Base-by-base conservation (phyloP, 2,329 filamentous ascomycete genomes). In the Rugonectria rugulosa region DNA sequence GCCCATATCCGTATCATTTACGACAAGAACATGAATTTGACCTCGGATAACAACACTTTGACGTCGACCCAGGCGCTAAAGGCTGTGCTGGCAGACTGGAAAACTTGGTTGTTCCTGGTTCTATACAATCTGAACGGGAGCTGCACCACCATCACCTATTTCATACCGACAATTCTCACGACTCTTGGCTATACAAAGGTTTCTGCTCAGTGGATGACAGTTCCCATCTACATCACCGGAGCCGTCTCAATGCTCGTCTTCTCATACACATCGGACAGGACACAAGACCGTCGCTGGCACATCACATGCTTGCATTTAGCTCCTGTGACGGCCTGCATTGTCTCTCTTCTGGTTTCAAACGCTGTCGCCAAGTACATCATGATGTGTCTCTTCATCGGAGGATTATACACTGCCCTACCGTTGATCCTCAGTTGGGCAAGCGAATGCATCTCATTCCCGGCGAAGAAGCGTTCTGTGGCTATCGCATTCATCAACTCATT, bases 121-220 rank as follows among this genome's bases (percentile, higher is more conserved):
- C 75, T 80, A 8, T 82, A 80, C 63, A 80, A 80, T 72, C 73
- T 78, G 12, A 56, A 65, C 47, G 53, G 62, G 8, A 79, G 79
- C 8, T 77, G 74, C 9, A 77, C 73, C 3, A 79, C 77, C 1
- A 73, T 81, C n/a, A 78, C 75, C 6, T 82, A 81, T 69, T 69
- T 69, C 54, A 60, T 68, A 9, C 67, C 67, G 19, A 66, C 65
- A 6, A 68, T 69, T n/a, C 42, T 68, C n/a, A 52, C 50, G 14
- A 59, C 58, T 7, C 45, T 69, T 7, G 67, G 67, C 5, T 65
- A 65, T 46, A 63, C 62, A 11, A 63, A 57, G 21, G 63, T 65
- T 32, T 64, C 62, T 5, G 66, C 64, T 7, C 66, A 69, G 43
- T 59, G 65, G n/a, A 67, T 69, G 62, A 68, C 66, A 2, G 67